phyloP scores from a whole-genome alignment of 768 basidiomycete genomes.

The Pleurotus citrinopileatus region DNA sequence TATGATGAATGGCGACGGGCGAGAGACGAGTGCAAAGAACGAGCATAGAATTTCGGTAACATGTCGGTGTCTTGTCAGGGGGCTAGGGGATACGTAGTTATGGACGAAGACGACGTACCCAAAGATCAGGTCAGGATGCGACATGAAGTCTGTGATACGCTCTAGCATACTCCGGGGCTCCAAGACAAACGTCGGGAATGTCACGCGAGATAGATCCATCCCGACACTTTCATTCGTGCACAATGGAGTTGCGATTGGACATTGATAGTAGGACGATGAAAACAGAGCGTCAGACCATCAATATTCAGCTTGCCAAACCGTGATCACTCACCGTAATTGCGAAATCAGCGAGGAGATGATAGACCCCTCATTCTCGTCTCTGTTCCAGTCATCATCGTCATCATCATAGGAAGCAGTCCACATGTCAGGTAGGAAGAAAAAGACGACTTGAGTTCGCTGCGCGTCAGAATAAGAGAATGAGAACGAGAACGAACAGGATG shows the following conservation, averaged over 20 bases:
- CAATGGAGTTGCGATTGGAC: no score
- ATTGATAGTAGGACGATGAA: conserved; percentile 5
- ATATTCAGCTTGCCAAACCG: neutral
- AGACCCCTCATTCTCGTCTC: conserved; percentile 93
- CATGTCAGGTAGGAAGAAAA: neutral
- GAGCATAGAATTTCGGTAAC: neutral
- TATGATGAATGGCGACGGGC: no score
- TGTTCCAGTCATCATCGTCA: conserved; percentile 40
- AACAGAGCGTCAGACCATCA: neutral
- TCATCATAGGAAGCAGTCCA: conserved; percentile 12
- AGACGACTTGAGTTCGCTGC: neutral
- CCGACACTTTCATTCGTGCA: conserved; percentile 63
- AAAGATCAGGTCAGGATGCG: conserved; percentile 96
- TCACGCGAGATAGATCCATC: conserved; percentile 95
- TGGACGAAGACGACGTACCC: conserved; percentile 52
- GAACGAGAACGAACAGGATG: conserved; percentile 64
- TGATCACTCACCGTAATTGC: conserved; percentile 66
- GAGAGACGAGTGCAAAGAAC: neutral
- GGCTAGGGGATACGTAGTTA: conserved; percentile 7
- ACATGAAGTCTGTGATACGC: conserved; percentile 99
- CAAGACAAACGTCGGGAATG: conserved; percentile 92
- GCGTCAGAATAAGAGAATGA: conserved; percentile 11
- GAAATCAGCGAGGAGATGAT: conserved; percentile 85
- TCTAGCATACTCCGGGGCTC: conserved; percentile 98
- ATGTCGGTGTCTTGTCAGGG: conserved; percentile 6